A percentile compares a stretch with the other conserved stretches of the same genome.
These are phyloP conservation scores for Candida piceae DNA, from an alignment of 805 yeast genomes.

Conservation along the genomic window DNA sequence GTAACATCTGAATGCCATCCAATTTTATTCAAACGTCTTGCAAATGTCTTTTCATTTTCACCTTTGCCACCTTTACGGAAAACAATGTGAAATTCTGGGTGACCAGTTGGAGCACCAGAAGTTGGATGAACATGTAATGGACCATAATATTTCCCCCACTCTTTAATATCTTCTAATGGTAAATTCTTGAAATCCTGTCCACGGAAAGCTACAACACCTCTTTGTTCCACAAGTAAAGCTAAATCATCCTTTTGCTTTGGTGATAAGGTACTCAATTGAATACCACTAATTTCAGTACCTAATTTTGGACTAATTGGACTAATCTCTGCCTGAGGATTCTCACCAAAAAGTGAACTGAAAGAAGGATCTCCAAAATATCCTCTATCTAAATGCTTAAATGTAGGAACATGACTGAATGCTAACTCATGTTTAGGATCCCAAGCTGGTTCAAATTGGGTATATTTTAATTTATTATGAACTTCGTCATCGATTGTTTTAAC, in stretches of 20 bases:
- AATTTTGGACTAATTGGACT: conserved; percentile 60
- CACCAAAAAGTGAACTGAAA: conserved; percentile 42
- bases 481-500: conserved; percentile 40
- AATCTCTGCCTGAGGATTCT: conserved; percentile 18
- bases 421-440: conserved; percentile 57
- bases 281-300: conserved; percentile 58
- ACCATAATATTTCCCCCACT: conserved; percentile 63
- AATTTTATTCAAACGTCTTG: conserved; percentile 33
- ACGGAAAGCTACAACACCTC: conserved; percentile 65
- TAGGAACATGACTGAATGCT: conserved; percentile 30
- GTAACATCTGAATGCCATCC: conserved; percentile 73
- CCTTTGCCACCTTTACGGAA: conserved; percentile 43
- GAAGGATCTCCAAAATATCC: conserved; percentile 55
- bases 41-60: conserved; percentile 33
- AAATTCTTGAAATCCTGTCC: conserved; percentile 59
- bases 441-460: conserved; percentile 60
- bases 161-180: conserved; percentile 42
- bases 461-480: conserved; percentile 30
- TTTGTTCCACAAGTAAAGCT: conserved; percentile 61
- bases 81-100: conserved; percentile 58
- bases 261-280: conserved; percentile 52
- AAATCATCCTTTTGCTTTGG: conserved; percentile 60
- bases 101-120: conserved; percentile 58
- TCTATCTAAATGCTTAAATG: conserved; percentile 56
- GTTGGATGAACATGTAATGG: conserved; percentile 70